phyloP scores from a whole-genome alignment of 805 yeast genomes.

The Tetrapisispora iriomotensis region DNA sequence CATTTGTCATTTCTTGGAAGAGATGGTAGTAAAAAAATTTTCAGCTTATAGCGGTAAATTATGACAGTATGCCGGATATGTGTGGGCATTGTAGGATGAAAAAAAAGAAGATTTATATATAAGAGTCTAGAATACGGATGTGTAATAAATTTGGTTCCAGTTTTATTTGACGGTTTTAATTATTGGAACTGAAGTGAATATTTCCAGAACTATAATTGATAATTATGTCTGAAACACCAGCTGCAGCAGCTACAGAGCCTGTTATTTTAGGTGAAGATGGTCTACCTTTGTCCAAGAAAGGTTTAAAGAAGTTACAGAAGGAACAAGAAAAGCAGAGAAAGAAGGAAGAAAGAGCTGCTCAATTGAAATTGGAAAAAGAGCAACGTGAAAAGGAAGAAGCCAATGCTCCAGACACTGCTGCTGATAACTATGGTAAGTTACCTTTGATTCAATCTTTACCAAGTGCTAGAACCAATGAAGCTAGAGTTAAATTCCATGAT shows the following conservation, averaged over 20 bases:
- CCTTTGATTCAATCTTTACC: slow-evolving; percentile 87
- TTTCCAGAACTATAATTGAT: no score
- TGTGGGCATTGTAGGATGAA: slow-evolving; percentile 2
- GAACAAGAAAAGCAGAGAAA: slow-evolving; percentile 86
- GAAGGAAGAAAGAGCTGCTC: slow-evolving; percentile 87
- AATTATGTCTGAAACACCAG: slow-evolving; percentile 12
- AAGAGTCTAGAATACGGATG: not conserved
- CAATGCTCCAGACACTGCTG: slow-evolving; percentile 65
- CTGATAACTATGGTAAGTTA: slow-evolving; percentile 77
- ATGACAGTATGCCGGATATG: no score
- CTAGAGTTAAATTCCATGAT: slow-evolving; percentile 48
- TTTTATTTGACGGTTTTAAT: not conserved
- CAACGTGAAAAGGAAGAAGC: slow-evolving; percentile 63
- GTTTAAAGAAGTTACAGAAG: slow-evolving; percentile 87
- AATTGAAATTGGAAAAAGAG: slow-evolving; percentile 77
- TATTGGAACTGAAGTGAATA: not conserved
- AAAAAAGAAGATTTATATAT: not conserved
- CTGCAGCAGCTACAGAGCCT: slow-evolving; percentile 5
- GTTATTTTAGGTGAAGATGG: slow-evolving; percentile 64
- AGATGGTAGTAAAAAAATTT: no score
- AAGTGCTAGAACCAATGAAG: slow-evolving; percentile 50
- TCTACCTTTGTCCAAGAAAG: slow-evolving; percentile 85
- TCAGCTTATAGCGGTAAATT: no score
- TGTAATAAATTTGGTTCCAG: not conserved
- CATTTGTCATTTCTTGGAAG: no score